Conservation (phyloP, 306 rosid species). For the Vigna trinervia region DNA sequence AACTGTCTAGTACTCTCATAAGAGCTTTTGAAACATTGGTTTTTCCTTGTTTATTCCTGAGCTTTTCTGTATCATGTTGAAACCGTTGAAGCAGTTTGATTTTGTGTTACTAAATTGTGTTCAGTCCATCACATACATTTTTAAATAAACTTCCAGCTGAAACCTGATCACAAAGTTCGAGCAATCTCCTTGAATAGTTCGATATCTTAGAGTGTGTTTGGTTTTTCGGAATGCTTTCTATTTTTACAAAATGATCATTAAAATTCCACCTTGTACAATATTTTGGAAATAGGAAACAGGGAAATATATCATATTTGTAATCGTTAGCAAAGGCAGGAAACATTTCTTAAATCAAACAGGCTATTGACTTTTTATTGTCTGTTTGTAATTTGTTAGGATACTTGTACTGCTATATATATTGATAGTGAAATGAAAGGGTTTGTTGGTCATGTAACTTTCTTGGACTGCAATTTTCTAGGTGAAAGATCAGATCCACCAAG, state of each 20-base stretch:
- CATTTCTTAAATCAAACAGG: background rate
- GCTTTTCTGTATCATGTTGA: slow-evolving; percentile 19
- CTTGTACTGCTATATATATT: slow-evolving; percentile 24
- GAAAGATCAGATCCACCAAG: slow-evolving; percentile 70
- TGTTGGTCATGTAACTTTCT: slow-evolving; percentile 18
- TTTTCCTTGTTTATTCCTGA: slow-evolving; percentile 6
- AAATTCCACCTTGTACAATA: background rate
- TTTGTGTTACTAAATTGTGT: background rate
- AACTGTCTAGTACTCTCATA: background rate
- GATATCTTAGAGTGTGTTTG: background rate
- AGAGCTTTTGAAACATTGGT: slow-evolving; percentile 16
- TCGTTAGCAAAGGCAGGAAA: background rate
- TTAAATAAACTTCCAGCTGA: background rate
- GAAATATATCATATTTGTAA: background rate
- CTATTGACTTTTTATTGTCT: slow-evolving; percentile 1
- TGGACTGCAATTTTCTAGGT: slow-evolving; percentile 61
- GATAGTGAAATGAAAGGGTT: background rate
- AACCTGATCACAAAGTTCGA: slow-evolving; percentile 21
- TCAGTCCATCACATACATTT: slow-evolving; percentile 13
- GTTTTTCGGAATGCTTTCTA: too few species aligned
- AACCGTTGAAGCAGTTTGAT: slow-evolving; percentile 7
- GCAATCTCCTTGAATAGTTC: slow-evolving; percentile 21
- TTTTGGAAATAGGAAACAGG: background rate
- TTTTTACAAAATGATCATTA: too few species aligned
- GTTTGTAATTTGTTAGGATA: slow-evolving; percentile 21